Percentiles rank a stretch among this genome's conserved stretches.
Evolutionary conservation across 192 early-diverging fungal species (phyloP).

Genomic region (Umbelopsis sp.): DNA sequence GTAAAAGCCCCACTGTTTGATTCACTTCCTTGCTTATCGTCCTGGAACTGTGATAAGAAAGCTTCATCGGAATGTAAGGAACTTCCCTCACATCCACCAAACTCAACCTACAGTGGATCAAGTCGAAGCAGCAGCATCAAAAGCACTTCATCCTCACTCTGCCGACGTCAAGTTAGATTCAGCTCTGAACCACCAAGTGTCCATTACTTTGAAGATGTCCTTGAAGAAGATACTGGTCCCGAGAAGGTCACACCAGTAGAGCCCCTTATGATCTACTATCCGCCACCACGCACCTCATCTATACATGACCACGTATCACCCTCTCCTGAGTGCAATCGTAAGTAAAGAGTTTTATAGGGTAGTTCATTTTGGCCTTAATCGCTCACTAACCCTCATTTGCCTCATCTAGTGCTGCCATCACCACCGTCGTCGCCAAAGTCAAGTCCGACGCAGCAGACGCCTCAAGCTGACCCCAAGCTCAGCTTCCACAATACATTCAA

Average conservation of each 20-base stretch:
- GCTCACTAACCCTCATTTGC: not conserved
- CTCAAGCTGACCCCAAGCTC: not conserved
- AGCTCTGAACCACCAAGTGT: constrained; percentile 2
- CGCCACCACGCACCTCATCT: not conserved
- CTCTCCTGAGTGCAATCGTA: not conserved
- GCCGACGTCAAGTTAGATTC: constrained; percentile 15
- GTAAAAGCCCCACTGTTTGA: not conserved
- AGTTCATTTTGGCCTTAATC: not conserved
- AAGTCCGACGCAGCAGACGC: not conserved
- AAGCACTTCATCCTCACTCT: not conserved
- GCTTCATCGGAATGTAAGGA: not conserved
- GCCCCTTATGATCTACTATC: constrained; percentile 19
- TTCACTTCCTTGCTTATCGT: constrained; percentile 7
- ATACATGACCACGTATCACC: not conserved
- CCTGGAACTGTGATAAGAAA: constrained; percentile 10
- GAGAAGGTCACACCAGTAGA: constrained; percentile 15
- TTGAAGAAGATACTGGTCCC: constrained; percentile 1
- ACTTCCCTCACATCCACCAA: not conserved
- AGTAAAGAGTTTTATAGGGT: not conserved
- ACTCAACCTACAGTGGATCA: not conserved
- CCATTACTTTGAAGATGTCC: constrained; percentile 3
- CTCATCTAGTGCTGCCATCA: not conserved
- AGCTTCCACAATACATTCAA: not conserved
- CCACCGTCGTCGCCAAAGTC: not conserved
- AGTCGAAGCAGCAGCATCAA: constrained; percentile 14